Evolutionary conservation across 2,329 filamentous ascomycete species (phyloP).

Genomic region (Macroventuria anomochaeta): DNA sequence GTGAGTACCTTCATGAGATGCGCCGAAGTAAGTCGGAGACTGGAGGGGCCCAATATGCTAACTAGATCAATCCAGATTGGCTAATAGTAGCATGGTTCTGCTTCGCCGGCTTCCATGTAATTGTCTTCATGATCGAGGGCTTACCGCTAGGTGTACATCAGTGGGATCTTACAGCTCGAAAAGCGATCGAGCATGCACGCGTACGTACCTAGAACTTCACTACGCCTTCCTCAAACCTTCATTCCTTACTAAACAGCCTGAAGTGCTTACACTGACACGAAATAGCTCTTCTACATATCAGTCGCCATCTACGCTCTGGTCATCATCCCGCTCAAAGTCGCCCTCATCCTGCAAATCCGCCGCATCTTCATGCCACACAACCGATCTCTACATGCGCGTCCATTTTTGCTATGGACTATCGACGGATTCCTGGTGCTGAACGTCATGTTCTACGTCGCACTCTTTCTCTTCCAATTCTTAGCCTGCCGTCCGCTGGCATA

Average conservation of each 20-base stretch:
- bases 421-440: conserved; percentile 22
- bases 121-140: conserved; percentile 17
- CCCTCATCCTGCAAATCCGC: conserved; percentile 27
- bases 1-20: conserved; percentile 3
- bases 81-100: conserved; percentile 18
- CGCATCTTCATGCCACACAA: conserved; percentile 23
- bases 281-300: conserved; percentile 21
- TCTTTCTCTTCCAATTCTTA: conserved; percentile 26
- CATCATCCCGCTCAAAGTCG: conserved; percentile 25
- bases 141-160: conserved; percentile 19
- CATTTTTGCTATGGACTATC: conserved; percentile 8
- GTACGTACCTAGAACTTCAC: conserved; percentile 8
- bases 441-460: conserved; percentile 24
- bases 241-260: background rate
- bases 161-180: conserved; percentile 19
- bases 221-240: background rate
- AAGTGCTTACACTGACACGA: background rate
- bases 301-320: conserved; percentile 20
- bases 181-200: conserved; percentile 11
- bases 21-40: background rate
- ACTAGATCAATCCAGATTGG: conserved; percentile 10
- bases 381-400: conserved; percentile 1
- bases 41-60: background rate
- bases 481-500: conserved; percentile 26
- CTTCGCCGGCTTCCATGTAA: conserved; percentile 14